These are phyloP conservation scores for Acanthamoeba divionensis DNA, from an alignment of 208 protist genomes.

Conservation along the genomic window DNA sequence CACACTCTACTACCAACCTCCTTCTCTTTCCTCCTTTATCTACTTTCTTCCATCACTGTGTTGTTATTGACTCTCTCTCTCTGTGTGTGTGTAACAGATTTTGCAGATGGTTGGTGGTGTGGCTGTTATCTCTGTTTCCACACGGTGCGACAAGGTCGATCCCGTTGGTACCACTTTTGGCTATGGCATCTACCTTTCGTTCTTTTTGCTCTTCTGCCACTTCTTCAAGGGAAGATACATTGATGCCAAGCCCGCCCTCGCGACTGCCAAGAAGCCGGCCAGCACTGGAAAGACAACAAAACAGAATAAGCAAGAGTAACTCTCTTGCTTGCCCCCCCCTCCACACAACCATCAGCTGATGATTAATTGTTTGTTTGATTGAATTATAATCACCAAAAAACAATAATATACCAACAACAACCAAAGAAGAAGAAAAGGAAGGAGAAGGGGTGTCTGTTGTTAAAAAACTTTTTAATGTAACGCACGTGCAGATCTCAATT, in stretches of 20 bases:
- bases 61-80: background rate
- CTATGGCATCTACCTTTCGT: slow-evolving; percentile 89
- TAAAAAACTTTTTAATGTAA: too few species aligned
- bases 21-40: background rate
- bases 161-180: slow-evolving; percentile 78
- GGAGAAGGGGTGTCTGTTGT: too few species aligned
- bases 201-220: slow-evolving; percentile 87
- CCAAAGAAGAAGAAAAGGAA: too few species aligned
- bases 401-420: too few species aligned
- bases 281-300: background rate
- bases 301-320: too few species aligned
- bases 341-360: too few species aligned
- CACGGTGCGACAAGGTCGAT: slow-evolving; percentile 51
- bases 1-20: background rate
- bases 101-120: slow-evolving; percentile 90
- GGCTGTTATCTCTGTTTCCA: slow-evolving; percentile 70
- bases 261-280: background rate
- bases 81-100: slow-evolving; percentile 48
- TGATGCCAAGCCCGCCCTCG: background rate
- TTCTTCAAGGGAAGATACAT: slow-evolving; percentile 86
- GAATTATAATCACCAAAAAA: too few species aligned
- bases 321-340: too few species aligned
- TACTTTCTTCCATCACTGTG: background rate
- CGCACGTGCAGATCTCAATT: too few species aligned
- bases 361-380: too few species aligned